Evolutionary conservation across 129 eudicot species (phyloP).

Genomic region (carrot (Daucus carota)): DH1_v3.0 NC_030385.2:43226001-43226500

Average conservation of each 20-base stretch:
- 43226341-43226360: constrained; percentile 34
- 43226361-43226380: constrained; percentile 58
- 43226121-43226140: too few relatives aligned
- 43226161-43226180: too few relatives aligned
- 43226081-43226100: too few relatives aligned
- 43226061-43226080: too few relatives aligned
- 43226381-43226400: constrained; percentile 40
- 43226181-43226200: too few relatives aligned
- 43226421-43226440: constrained; percentile 32
- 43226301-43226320: too few relatives aligned
- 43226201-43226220: background rate
- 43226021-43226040: too few relatives aligned
- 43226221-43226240: background rate
- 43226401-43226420: constrained; percentile 51
- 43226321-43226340: constrained; percentile 45
- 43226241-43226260: background rate
- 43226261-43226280: background rate
- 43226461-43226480: background rate
- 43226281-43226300: constrained; percentile 1
- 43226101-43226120: too few relatives aligned
- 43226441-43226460: background rate
- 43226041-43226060: too few relatives aligned
- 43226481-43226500: background rate
- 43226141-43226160: too few relatives aligned
- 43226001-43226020: too few relatives aligned